These are phyloP conservation scores for Macrolepiota albuminosa DNA, from an alignment of 768 basidiomycete genomes.

Conservation along the genomic window DNA sequence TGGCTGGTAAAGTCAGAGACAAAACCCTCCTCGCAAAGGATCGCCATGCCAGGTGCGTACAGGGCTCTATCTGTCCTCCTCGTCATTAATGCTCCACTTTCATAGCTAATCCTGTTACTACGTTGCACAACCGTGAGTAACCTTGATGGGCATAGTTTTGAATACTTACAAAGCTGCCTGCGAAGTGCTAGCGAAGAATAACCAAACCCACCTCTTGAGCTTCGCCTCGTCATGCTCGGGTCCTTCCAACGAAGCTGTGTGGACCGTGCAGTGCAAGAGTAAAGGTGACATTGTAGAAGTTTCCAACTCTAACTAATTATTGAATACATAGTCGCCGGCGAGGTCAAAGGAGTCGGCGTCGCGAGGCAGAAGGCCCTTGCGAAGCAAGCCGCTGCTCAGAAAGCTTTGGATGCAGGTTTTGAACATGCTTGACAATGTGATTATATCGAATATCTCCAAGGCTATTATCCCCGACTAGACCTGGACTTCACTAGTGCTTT, in stretches of 20 bases:
- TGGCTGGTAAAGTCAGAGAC: background rate
- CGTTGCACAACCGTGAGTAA: slow-evolving; percentile 44
- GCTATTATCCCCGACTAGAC: background rate
- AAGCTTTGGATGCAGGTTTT: slow-evolving; percentile 34
- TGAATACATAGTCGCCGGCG: slow-evolving; percentile 36
- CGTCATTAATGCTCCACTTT: background rate
- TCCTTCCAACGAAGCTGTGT: slow-evolving; percentile 34
- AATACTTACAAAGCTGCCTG: background rate
- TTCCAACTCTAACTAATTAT: slow-evolving; percentile 2
- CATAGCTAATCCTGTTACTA: slow-evolving; percentile 21
- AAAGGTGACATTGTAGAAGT: slow-evolving; percentile 13
- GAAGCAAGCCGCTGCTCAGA: slow-evolving; percentile 42
- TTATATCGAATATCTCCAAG: slow-evolving; percentile 2
- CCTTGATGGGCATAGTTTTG: too few relatives aligned
- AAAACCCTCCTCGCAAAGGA: background rate
- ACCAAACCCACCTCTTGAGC: slow-evolving; percentile 26
- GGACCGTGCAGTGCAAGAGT: slow-evolving; percentile 61
- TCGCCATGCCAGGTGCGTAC: slow-evolving; percentile 18
- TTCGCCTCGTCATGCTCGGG: slow-evolving; percentile 39
- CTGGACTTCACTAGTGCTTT: background rate
- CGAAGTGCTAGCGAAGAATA: slow-evolving; percentile 25
- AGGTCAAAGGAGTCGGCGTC: slow-evolving; percentile 41
- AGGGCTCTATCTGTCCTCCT: background rate
- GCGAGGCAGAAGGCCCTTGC: slow-evolving; percentile 41
- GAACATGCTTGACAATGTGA: background rate